Evolutionary conservation across 108 stramenopile species (phyloP).

Genomic region (Nitzschia palea): DNA sequence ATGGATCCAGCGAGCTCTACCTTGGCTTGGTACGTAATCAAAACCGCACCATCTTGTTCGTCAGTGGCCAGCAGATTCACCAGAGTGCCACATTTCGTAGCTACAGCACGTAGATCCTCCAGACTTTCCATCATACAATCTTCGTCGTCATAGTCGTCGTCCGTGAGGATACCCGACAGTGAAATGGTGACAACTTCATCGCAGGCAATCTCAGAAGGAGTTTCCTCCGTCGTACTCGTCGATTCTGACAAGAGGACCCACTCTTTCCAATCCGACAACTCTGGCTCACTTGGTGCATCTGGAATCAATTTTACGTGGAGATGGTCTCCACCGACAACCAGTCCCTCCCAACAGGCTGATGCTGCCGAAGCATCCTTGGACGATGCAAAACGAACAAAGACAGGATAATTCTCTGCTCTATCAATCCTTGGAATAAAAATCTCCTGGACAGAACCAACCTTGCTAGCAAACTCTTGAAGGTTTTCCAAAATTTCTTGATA

Average conservation of each 20-base stretch:
- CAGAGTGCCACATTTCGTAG: conserved; percentile 27
- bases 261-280: conserved; percentile 3
- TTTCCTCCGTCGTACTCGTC: conserved; percentile 1
- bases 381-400: conserved; percentile 53
- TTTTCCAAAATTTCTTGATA: conserved; percentile 72
- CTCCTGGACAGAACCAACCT: conserved; percentile 55
- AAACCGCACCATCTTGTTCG: conserved; percentile 1
- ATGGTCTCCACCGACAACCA: conserved; percentile 54
- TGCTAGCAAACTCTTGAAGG: conserved; percentile 56
- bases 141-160: conserved; percentile 78
- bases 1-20: conserved; percentile 36
- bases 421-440: conserved; percentile 52
- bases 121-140: conserved; percentile 74
- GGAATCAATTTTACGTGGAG: conserved; percentile 24
- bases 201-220: conserved; percentile 8
- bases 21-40: neutral
- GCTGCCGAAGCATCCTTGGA: conserved; percentile 55
- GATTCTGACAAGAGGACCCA: conserved; percentile 13
- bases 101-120: conserved; percentile 56
- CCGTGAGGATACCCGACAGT: conserved; percentile 59
- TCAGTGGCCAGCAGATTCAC: conserved; percentile 2
- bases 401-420: conserved; percentile 28
- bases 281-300: neutral
- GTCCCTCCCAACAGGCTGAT: conserved; percentile 57
- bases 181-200: conserved; percentile 14